phyloP scores from a whole-genome alignment of 345 rosid genomes.

The Reutealis trisperma region DNA sequence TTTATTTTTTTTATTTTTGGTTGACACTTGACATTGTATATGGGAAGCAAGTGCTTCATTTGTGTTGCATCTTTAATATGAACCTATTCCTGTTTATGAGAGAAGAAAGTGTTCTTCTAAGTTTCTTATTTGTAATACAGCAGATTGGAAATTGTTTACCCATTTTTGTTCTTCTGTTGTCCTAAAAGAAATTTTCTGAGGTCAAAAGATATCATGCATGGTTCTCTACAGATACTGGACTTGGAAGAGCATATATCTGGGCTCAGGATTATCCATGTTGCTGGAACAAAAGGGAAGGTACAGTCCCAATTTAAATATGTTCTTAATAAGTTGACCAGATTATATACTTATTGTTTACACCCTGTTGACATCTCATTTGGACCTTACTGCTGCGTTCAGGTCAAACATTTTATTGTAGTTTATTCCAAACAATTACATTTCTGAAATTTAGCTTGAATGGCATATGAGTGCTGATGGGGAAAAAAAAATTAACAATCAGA shows the following conservation, averaged over 20 bases:
- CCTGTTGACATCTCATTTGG: not conserved
- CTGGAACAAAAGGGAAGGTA: conserved; percentile 97
- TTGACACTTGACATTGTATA: not conserved
- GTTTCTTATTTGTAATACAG: not conserved
- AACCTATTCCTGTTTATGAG: not conserved
- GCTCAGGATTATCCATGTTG: conserved; percentile 81
- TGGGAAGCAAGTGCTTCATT: not conserved
- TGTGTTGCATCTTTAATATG: not conserved
- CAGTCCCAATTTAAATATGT: conserved; percentile 2
- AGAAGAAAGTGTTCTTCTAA: not conserved
- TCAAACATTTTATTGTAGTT: not conserved
- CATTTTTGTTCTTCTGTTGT: not conserved
- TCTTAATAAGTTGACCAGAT: not conserved
- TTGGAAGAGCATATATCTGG: conserved; percentile 58
- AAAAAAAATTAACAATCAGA: not conserved
- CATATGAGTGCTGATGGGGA: not conserved
- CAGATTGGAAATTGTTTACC: not conserved
- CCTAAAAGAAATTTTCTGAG: not conserved
- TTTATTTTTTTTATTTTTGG: no score
- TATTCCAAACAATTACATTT: not conserved
- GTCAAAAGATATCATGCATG: not conserved
- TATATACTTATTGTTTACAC: not conserved
- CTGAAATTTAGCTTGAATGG: not conserved
- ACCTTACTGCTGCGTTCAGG: not conserved
- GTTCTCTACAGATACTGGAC: conserved; percentile 58